Conservation (phyloP, 441 rosid species). For the Adansonia rubrostipa region DNA sequence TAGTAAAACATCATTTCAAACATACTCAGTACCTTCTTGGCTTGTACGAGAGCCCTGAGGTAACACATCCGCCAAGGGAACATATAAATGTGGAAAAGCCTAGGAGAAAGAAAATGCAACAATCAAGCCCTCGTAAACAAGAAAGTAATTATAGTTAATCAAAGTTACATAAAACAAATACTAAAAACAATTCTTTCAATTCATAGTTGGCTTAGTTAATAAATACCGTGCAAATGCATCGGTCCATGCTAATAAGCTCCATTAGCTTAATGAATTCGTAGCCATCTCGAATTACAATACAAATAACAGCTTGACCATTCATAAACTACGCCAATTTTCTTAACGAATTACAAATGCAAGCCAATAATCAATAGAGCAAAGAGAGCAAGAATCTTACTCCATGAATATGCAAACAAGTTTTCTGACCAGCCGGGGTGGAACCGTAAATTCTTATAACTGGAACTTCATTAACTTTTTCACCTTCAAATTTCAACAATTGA, state of each 20-base stretch:
- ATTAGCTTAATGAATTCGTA: background rate
- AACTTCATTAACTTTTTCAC: slow-evolving; percentile 82
- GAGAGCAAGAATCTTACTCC: slow-evolving; percentile 42
- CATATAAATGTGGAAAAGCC: slow-evolving; percentile 93
- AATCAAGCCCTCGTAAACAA: slow-evolving; percentile 14
- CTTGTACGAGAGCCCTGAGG: slow-evolving; percentile 32
- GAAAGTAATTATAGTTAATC: background rate
- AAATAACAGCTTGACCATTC: background rate
- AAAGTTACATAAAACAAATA: background rate
- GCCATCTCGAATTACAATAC: background rate
- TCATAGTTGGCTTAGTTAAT: background rate
- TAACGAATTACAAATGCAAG: slow-evolving; percentile 7
- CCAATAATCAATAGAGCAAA: slow-evolving; percentile 9
- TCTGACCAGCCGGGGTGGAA: slow-evolving; percentile 90
- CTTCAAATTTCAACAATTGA: slow-evolving; percentile 40
- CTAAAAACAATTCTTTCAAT: background rate
- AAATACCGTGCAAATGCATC: slow-evolving; percentile 1
- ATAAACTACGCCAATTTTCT: background rate
- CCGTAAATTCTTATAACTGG: slow-evolving; percentile 91
- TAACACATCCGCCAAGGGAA: slow-evolving; percentile 71
- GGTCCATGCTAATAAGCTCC: background rate
- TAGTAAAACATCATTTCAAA: slow-evolving; percentile 16
- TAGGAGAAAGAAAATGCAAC: slow-evolving; percentile 39
- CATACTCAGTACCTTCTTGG: slow-evolving; percentile 55
- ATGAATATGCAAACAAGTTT: slow-evolving; percentile 93